phyloP scores from a whole-genome alignment of 306 rosid genomes.

The Mimosa pudica region DNA sequence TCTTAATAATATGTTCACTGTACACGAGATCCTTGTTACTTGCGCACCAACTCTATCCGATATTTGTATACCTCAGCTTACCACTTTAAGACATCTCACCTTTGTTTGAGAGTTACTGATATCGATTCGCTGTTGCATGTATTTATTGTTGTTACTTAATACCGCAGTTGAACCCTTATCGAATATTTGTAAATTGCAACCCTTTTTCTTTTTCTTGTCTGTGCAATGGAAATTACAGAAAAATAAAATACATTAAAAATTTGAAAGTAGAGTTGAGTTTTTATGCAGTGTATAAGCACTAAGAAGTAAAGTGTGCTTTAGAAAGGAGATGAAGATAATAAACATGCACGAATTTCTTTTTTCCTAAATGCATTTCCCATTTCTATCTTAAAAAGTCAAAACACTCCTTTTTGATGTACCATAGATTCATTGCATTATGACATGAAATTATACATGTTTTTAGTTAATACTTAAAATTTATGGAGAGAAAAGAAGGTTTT shows the following conservation, averaged over 20 bases:
- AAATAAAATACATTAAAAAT: no score
- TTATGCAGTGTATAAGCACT: neutral
- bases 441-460: neutral
- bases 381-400: no score
- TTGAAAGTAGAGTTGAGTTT: neutral
- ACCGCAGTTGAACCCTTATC: neutral
- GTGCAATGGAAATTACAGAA: neutral
- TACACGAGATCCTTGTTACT: constrained; percentile 17
- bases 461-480: no score
- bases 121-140: neutral
- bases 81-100: neutral
- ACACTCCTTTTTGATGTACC: neutral
- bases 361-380: no score
- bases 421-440: neutral
- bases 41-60: constrained; percentile 7
- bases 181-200: neutral
- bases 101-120: neutral
- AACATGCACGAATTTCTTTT: neutral
- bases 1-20: constrained; percentile 8
- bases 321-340: neutral
- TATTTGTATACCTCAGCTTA: neutral
- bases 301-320: no score
- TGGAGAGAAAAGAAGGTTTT: no score
- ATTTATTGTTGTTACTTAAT: neutral
- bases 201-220: neutral